A percentile compares a stretch with the other conserved stretches of the same genome.
Evolutionary conservation across 306 rosid genomes (phyloP).

Genomic region (Lablab purpureus): DNA sequence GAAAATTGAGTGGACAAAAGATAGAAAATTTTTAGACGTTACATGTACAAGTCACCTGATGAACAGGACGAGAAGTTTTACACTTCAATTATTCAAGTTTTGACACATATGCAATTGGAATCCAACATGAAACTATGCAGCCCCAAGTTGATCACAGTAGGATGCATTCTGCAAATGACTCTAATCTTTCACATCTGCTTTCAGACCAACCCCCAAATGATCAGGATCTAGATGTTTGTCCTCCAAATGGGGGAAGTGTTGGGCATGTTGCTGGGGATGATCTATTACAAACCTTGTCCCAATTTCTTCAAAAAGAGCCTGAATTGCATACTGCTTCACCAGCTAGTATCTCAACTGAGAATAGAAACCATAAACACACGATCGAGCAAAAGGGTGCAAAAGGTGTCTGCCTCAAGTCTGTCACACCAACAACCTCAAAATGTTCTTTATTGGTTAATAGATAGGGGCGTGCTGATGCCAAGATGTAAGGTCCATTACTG

Average conservation of each 20-base stretch:
- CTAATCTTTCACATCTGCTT: slow-evolving; percentile 17
- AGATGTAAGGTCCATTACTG: slow-evolving; percentile 64
- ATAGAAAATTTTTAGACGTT: background rate
- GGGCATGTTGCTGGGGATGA: slow-evolving; percentile 36
- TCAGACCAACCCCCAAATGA: slow-evolving; percentile 39
- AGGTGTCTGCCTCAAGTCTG: slow-evolving; percentile 47
- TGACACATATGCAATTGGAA: slow-evolving; percentile 40
- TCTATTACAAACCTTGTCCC: slow-evolving; percentile 41
- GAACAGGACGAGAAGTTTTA: slow-evolving; percentile 46
- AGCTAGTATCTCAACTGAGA: slow-evolving; percentile 37
- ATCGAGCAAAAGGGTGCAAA: slow-evolving; percentile 78
- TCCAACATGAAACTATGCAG: slow-evolving; percentile 29
- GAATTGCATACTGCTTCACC: slow-evolving; percentile 33
- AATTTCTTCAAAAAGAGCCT: slow-evolving; percentile 51
- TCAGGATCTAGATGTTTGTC: slow-evolving; percentile 37
- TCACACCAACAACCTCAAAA: slow-evolving; percentile 66
- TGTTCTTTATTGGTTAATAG: slow-evolving; percentile 85
- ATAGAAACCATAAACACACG: slow-evolving; percentile 37
- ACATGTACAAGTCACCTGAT: slow-evolving; percentile 61
- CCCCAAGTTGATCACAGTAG: slow-evolving; percentile 43
- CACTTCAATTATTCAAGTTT: slow-evolving; percentile 56
- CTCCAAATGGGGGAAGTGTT: slow-evolving; percentile 34
- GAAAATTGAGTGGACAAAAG: slow-evolving; percentile 58
- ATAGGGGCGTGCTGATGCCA: slow-evolving; percentile 56
- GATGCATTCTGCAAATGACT: slow-evolving; percentile 25